Evolutionary conservation across 352 stramenopile genomes (phyloP), one percentile per base, ranked within the genome.

Genomic region (Phytophthora capsici): DNA sequence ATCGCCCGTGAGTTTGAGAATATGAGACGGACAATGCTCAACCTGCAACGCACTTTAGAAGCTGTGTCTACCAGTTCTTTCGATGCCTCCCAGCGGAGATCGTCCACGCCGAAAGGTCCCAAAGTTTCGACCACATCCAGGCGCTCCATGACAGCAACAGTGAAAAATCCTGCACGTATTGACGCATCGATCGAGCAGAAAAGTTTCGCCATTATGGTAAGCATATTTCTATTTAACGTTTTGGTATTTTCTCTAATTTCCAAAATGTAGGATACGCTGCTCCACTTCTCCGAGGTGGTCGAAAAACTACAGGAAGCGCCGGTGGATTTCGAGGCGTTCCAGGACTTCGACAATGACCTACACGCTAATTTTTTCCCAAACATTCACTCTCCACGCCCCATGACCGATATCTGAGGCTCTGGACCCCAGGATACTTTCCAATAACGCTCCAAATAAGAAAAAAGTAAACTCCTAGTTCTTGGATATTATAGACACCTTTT

Each of bases 261-360:
- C 49, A 17, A 36, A 57, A 63, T 41, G 6, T 28, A 90, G 82
- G 80, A 89, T 44, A 82, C 76, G 6, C 44, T 90, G 23, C 44
- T 90, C 54, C 75, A 86, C 47, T 89, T 88, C 37, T 90, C 82
- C 1, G 57, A 77, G 13, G 67, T 90, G 16, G 57, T 90, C 0
- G 78, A 86, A 25, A 81, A 67, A 25, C 46, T 90, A 12, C 77
- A 88, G 37, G 78, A 87, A 28, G 78, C 82, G 0, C 78, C 80
- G 2, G 37, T 66, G 7, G 64, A 77, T 8, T 90, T 77, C 62
- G 82, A 90, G 23, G 71, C 71, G 2, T 74, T 77, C 52, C 47
- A 67, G 0, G 49, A 28, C 1, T 10, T 52, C 19, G 50, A 71
- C 13, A 43, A 78, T 8, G 48, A 71, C 16, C 32, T 69, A 1